phyloP scores from a whole-genome alignment of 306 rosid genomes.

The Lupinus albus region DNA sequence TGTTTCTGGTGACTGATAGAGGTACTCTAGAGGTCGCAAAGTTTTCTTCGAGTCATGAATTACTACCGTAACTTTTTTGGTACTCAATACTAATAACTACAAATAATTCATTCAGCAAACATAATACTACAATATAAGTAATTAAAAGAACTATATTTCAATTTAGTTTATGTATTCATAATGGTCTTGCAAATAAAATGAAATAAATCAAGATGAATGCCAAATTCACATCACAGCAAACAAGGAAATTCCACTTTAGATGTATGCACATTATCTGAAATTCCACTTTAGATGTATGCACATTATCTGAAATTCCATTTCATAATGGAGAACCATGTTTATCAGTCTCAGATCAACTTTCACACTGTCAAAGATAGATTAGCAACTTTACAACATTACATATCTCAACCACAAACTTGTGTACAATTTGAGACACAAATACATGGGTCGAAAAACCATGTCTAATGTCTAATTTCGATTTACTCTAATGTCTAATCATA shows the following conservation, averaged over 20 bases:
- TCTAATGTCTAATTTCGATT: too few species aligned
- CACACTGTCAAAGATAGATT: neutral
- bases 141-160: too few species aligned
- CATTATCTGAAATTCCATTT: neutral
- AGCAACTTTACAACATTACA: too few species aligned
- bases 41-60: too few species aligned
- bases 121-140: too few species aligned
- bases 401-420: neutral
- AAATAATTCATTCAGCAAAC: too few species aligned
- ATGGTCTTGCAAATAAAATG: neutral
- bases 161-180: too few species aligned
- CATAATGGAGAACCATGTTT: neutral
- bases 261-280: neutral
- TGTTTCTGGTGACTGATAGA: too few species aligned
- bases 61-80: too few species aligned
- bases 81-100: too few species aligned
- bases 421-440: neutral
- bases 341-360: neutral
- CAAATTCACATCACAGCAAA: neutral
- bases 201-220: neutral
- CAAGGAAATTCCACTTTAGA: neutral
- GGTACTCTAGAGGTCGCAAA: too few species aligned
- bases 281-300: neutral
- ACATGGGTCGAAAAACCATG: neutral
- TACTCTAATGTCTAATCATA: too few species aligned